Base-by-base conservation (phyloP, 345 rosid genomes). In the Murraya koenigii region DNA sequence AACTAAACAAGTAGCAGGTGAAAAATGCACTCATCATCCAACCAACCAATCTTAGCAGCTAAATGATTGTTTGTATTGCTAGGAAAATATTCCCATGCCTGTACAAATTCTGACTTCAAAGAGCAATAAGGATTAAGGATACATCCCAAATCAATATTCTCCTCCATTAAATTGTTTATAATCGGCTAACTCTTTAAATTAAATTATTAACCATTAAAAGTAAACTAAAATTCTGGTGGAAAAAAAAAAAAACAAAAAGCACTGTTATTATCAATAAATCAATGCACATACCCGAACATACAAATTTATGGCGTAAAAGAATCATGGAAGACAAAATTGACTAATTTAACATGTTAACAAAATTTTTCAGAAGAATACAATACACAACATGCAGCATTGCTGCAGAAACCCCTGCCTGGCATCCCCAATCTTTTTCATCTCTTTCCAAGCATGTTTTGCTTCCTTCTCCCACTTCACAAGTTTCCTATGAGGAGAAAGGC, bases 281-380 rank as follows among this genome's bases (percentile, higher is more conserved):
- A 54, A 49, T 33, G 62, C 62, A 32, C 62, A 33, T 49, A 32
- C 61, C 36, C 0, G 7, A 30, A 63, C 44, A 47, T 52, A 70
- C 55, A 52, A 66, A 64, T 20, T 64, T 41, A 60, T 20, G 11
- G 38, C 60, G 17, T 69, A 22, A 75, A 62, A 28, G 65, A 30
- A 70, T 17, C 38, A 39, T 26, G 14, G 52, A 61, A 58, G 55
- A 61, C 33, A 35, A 69, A 60, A 59, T 38, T 17, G 23, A 70
- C 36, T 56, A 78, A 17, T 36, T 67, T 41, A 69, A 76, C 79
- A 55, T 25, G 80, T 69, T 56, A 67, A 81, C 78, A 73, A 81
- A 76, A 84, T 60, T 72, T 68, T n/a, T 52, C 66, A 26, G 68
- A 74, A 71, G 79, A 76, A 74, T 75, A 84, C 89, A 84, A 68